Percentiles rank a stretch among this genome's conserved stretches.
Conservation (phyloP, 1,284 basidiomycete genomes). For the Ustilago shanxiensis region DNA sequence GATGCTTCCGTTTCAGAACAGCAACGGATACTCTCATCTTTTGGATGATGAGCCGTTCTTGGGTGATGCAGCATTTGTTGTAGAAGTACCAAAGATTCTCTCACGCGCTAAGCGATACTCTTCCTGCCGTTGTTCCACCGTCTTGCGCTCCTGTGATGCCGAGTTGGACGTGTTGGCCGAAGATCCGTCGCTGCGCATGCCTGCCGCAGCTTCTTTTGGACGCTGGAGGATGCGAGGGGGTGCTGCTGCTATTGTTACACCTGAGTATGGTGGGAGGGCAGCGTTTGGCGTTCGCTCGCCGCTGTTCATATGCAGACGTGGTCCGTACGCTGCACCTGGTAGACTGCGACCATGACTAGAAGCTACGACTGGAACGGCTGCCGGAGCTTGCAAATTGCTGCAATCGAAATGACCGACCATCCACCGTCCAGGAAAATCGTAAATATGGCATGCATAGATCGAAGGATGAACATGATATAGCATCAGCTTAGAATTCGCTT, state of each 20-base stretch:
- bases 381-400: conserved; percentile 42
- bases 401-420: not conserved
- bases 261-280: not conserved
- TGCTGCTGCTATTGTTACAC: conserved; percentile 22
- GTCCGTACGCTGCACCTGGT: conserved; percentile 38
- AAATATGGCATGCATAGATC: not conserved
- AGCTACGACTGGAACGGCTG: conserved; percentile 22
- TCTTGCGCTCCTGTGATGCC: conserved; percentile 40
- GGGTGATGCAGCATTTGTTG: conserved; percentile 4
- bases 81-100: conserved; percentile 43
- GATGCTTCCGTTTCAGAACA: not conserved
- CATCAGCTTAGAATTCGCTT: not conserved
- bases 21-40: not conserved
- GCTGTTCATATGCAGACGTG: conserved; percentile 11
- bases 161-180: conserved; percentile 14
- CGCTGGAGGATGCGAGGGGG: conserved; percentile 49
- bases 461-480: not conserved
- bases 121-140: conserved; percentile 51
- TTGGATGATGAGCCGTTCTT: conserved; percentile 14
- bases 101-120: conserved; percentile 47
- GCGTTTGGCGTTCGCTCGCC: not conserved
- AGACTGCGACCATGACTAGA: conserved; percentile 27
- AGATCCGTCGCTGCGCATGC: conserved; percentile 41
- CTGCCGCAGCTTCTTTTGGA: conserved; percentile 36
- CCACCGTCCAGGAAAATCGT: not conserved